These are phyloP conservation scores for Mycena floridula DNA, from an alignment of 768 basidiomycete species.

Conservation along the genomic window DNA sequence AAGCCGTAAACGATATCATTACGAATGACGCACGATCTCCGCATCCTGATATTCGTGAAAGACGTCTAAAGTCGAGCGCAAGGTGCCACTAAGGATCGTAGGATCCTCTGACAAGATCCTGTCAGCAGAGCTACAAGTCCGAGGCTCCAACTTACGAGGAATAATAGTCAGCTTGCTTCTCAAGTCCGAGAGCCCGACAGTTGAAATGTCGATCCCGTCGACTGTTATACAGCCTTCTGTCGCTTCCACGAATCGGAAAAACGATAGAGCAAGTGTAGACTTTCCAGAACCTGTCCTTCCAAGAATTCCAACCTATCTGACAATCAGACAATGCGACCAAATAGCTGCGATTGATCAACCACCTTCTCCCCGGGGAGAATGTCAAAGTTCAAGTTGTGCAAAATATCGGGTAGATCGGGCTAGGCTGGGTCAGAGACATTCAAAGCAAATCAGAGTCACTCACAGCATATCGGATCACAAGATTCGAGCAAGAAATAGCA, in stretches of 20 bases:
- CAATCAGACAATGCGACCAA: not conserved
- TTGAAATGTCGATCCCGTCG: conserved; percentile 75
- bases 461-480: conserved; percentile 76
- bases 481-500: conserved; percentile 62
- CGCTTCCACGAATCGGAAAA: conserved; percentile 90
- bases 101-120: too few relatives aligned
- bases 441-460: conserved; percentile 17
- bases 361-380: conserved; percentile 76
- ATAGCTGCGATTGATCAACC: too few relatives aligned
- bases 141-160: too few relatives aligned
- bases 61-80: conserved; percentile 78
- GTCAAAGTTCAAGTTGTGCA: conserved; percentile 74
- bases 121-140: too few relatives aligned
- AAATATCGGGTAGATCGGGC: conserved; percentile 83
- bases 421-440: conserved; percentile 20
- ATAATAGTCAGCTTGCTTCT: conserved; percentile 74
- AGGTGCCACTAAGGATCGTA: conserved; percentile 75
- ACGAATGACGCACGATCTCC: conserved; percentile 60
- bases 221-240: conserved; percentile 67
- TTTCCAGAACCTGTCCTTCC: conserved; percentile 78
- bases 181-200: conserved; percentile 77
- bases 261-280: conserved; percentile 75
- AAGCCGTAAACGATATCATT: not conserved
- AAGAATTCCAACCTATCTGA: conserved; percentile 54
- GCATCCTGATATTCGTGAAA: conserved; percentile 82